Base-by-base conservation (phyloP, 805 yeast species). In the Lipomyces yamadae region DNA sequence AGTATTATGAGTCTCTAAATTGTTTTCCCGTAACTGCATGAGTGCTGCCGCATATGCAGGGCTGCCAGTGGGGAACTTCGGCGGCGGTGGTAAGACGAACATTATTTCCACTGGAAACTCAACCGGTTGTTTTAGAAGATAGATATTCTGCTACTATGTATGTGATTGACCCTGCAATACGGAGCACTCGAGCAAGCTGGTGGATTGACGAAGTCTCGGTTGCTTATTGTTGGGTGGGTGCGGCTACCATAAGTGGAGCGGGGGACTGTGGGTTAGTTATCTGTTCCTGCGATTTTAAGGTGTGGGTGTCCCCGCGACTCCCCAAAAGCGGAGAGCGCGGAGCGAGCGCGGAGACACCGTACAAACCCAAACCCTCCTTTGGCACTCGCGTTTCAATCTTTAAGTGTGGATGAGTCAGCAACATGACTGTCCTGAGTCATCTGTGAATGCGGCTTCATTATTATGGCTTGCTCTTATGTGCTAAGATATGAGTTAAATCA, bases 71-170 rank as follows among this genome's bases (percentile, higher is more conserved):
- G 72, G 65, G 72, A 65, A 56, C 73, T 74, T 74, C 33, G 78
- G 77, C 30, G 77, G 77, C 35, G 78, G 77, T 29, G 78, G 78
- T 42, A 75, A 70, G 42, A 74, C 74, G 62, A 75, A 75, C 78
- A 75, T 75, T 39, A 59, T 42, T 42, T n/a, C n/a, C 18, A 6
- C 18, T 42, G 6, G n/a, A 6, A 42, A 4, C 7, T 42, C 29
- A 13, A 15, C 18, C n/a, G n/a, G 15, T 30, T 13, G n/a, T 35
- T 15, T 58, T 8, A 56, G 50, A 33, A 6, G n/a, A n/a, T 3
- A 2, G 18, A 42, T 42, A 4, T 42, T 42, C 7, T 3, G 8
- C n/a, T n/a, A 24, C n/a, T 18, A n/a, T 42, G 6, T 24, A n/a
- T 42, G 6, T 42, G 24, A n/a, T n/a, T n/a, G n/a, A 10, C 6